A percentile compares a stretch with the other conserved stretches of the same genome.
Evolutionary conservation across 306 rosid genomes (phyloP).

Genomic region (Calophaca sinica): DNA sequence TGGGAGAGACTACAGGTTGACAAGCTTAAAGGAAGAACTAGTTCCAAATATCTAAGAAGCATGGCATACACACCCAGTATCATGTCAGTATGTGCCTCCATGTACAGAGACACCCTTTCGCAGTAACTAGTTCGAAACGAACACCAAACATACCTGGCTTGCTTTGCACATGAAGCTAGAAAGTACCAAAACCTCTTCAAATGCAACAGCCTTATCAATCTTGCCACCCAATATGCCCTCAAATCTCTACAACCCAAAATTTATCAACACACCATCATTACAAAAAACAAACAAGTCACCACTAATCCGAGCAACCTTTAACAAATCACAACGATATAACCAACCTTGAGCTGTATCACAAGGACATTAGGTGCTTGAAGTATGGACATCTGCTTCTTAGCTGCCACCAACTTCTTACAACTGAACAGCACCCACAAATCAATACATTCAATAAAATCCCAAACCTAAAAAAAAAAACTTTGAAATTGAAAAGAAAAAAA

Average conservation of each 20-base stretch:
- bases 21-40: constrained; percentile 12
- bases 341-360: constrained; percentile 93
- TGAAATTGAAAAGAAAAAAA: not conserved
- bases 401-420: constrained; percentile 90
- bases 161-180: constrained; percentile 93
- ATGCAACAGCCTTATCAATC: constrained; percentile 89
- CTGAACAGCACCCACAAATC: constrained; percentile 52
- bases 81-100: constrained; percentile 10
- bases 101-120: not conserved
- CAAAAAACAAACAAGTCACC: constrained; percentile 1
- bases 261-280: constrained; percentile 46
- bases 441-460: constrained; percentile 22
- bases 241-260: constrained; percentile 79
- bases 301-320: constrained; percentile 20
- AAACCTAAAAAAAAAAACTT: not conserved
- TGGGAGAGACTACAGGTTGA: constrained; percentile 21
- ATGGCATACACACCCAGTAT: constrained; percentile 13
- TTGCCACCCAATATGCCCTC: constrained; percentile 92
- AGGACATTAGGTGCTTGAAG: constrained; percentile 93
- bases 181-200: constrained; percentile 90
- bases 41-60: not conserved
- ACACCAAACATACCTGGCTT: constrained; percentile 72
- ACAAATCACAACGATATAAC: constrained; percentile 15
- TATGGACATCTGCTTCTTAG: constrained; percentile 95
- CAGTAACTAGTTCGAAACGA: constrained; percentile 20